These are phyloP conservation scores for Metschnikowia cubensis DNA, from an alignment of 805 yeast genomes.

Conservation along the genomic window DNA sequence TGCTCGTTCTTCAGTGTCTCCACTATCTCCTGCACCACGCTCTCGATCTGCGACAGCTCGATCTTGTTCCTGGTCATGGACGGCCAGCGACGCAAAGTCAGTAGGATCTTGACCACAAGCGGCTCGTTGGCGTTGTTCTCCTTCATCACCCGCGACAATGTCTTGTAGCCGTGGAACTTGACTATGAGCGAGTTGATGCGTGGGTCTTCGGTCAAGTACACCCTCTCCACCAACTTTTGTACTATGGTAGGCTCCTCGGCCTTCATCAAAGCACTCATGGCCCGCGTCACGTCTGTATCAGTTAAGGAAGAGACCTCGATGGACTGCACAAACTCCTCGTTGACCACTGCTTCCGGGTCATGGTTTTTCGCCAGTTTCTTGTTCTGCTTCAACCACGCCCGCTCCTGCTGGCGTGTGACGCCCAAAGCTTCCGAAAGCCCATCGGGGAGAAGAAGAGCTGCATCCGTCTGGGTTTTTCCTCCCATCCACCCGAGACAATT, in stretches of 20 bases:
- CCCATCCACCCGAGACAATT: constrained; percentile 93
- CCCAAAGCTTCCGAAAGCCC: constrained; percentile 83
- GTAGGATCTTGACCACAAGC: constrained; percentile 47
- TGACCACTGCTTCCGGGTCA: constrained; percentile 53
- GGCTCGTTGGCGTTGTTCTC: constrained; percentile 30
- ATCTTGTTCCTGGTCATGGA: constrained; percentile 73
- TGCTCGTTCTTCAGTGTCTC: constrained; percentile 21
- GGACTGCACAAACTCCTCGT: constrained; percentile 59
- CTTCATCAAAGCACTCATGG: constrained; percentile 79
- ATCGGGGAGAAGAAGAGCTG: constrained; percentile 79
- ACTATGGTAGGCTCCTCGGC: constrained; percentile 65
- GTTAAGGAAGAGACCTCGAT: constrained; percentile 50
- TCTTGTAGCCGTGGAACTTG: constrained; percentile 82
- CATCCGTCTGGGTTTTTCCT: constrained; percentile 95
- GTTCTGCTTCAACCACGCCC: constrained; percentile 59
- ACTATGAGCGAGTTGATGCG: constrained; percentile 56
- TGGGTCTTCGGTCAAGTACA: constrained; percentile 49
- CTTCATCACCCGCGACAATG: constrained; percentile 60
- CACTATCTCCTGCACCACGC: constrained; percentile 46
- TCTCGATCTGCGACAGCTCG: constrained; percentile 67
- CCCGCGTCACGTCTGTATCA: constrained; percentile 64
- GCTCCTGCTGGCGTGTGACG: constrained; percentile 62
- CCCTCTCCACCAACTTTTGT: constrained; percentile 63
- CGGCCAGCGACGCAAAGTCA: constrained; percentile 51
- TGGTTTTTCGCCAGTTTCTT: constrained; percentile 48